Evolutionary conservation across 441 rosid genomes (phyloP), one percentile per base, ranked within the genome.

Genomic region (Gossypium schwendimanii): DNA sequence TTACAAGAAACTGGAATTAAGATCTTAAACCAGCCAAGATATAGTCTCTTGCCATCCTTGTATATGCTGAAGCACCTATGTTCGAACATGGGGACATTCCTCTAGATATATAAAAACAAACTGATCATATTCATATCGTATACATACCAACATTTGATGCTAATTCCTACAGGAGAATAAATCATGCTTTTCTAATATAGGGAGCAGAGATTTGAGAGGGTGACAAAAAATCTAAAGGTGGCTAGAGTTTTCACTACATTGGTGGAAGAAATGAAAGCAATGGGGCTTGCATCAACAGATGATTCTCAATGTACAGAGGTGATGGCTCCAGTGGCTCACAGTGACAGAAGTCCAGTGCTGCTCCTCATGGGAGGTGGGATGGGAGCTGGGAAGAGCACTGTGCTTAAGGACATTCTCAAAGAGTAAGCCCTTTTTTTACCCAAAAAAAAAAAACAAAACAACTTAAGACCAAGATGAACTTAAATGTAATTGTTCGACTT

Each of bases 361-460:
- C 94, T 92, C 20, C 80, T 94, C 76, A 92, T 94, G 97, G 98
- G 97, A 2, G 98, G 98, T 45, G 98, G 98, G 15, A 94, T 94
- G 97, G 98, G 98, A 75, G 98, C 98, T 36, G 98, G 98, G 45
- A 94, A 92, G 81, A 94, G 97, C 83, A 94, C 98, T 33, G 98
- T 92, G 20, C 98, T 94, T 33, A 91, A 94, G 83, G 98, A 94
- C 77, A 94, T 94, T 70, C 88, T 92, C 63, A 84, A 91, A 83
- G 98, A 94, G 98, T 94, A 87, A 84, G 74, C 39, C 53, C 54
- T 24, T 12, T 31, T 36, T 8, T 36, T 36, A 1, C 10, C 18
- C 2, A 5, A 45, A n/a, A 14, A 11, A 4, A 20, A 14, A 14
- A 14, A 49, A 47, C 50, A 14, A 14, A 47, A n/a, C 8, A 49